Percentiles rank a stretch among this genome's conserved stretches.
phyloP scores from a whole-genome alignment of 2,329 filamentous ascomycete genomes.

The Cercospora zeae-maydis region DNA sequence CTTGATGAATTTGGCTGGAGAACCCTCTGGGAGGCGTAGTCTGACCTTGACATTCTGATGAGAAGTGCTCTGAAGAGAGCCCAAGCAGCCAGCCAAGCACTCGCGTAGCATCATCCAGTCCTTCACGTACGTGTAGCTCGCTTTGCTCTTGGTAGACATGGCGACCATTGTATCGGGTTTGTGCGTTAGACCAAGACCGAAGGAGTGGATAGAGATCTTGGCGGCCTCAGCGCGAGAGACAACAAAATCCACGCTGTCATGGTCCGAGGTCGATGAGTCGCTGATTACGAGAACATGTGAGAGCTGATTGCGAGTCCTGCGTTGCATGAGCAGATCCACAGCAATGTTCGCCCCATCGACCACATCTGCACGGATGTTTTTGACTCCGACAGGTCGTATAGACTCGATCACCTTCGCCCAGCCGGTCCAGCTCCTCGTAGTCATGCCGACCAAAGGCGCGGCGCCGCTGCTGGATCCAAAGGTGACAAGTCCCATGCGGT shows the following conservation, averaged over 20 bases:
- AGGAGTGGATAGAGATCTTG: slow-evolving; percentile 96
- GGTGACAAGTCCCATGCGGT: slow-evolving; percentile 95
- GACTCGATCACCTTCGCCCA: slow-evolving; percentile 84
- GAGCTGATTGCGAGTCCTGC: slow-evolving; percentile 91
- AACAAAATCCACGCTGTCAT: slow-evolving; percentile 95
- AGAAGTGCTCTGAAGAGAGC: slow-evolving; percentile 87
- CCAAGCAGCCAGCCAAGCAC: slow-evolving; percentile 88
- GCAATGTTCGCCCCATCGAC: slow-evolving; percentile 97
- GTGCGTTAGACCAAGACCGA: slow-evolving; percentile 92
- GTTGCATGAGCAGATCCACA: slow-evolving; percentile 97
- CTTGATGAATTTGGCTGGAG: slow-evolving; percentile 96
- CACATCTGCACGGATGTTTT: slow-evolving; percentile 92
- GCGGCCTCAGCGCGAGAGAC: slow-evolving; percentile 94
- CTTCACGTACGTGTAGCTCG: slow-evolving; percentile 96
- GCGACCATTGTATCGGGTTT: slow-evolving; percentile 99
- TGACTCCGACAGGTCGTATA: slow-evolving; percentile 90
- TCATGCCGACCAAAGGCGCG: slow-evolving; percentile 96
- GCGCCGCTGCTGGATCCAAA: slow-evolving; percentile 93
- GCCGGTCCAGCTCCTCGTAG: slow-evolving; percentile 86
- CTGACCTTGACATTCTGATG: slow-evolving; percentile 98
- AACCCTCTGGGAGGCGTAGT: slow-evolving; percentile 89
- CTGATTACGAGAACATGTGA: slow-evolving; percentile 96
- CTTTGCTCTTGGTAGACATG: slow-evolving; percentile 89
- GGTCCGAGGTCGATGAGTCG: slow-evolving; percentile 90
- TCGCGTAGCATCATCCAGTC: slow-evolving; percentile 99